These are phyloP conservation scores for Spirogloea muscicola DNA, from an alignment of 139 green algal genomes.

Conservation along the genomic window DNA sequence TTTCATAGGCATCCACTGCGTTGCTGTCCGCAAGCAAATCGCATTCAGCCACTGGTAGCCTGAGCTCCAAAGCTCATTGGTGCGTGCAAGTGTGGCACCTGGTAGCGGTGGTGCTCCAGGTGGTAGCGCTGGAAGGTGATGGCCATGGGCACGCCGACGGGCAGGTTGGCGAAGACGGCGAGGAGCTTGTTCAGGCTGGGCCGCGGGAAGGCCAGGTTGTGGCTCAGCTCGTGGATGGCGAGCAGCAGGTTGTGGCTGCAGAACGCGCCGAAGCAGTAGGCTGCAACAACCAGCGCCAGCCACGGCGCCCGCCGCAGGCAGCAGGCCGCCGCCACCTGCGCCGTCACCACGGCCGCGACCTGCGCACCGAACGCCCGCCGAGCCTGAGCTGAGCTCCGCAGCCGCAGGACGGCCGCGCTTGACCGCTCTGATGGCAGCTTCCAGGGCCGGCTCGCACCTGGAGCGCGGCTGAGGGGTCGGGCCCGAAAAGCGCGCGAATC, in stretches of 20 bases:
- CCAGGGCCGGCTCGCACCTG: no score
- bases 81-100: constrained; percentile 18
- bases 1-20: no score
- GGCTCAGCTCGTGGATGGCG: constrained; percentile 67
- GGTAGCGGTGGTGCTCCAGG: constrained; percentile 66
- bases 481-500: constrained; percentile 63
- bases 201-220: constrained; percentile 60
- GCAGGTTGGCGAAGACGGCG: constrained; percentile 58
- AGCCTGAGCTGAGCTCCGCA: no score
- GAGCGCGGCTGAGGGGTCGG: constrained; percentile 55
- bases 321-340: constrained; percentile 58
- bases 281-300: constrained; percentile 44
- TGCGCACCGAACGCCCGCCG: background rate
- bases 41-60: no score
- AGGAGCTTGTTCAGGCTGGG: constrained; percentile 57
- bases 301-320: constrained; percentile 51
- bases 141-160: constrained; percentile 60
- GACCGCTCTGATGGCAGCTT: no score
- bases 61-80: no score
- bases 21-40: no score
- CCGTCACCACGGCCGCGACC: constrained; percentile 45
- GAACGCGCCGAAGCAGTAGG: constrained; percentile 59
- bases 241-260: constrained; percentile 66
- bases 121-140: constrained; percentile 72
- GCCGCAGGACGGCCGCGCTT: no score